These are phyloP conservation scores for Serendipita indica DNA, from an alignment of 768 basidiomycete genomes.

Conservation along the genomic window DNA sequence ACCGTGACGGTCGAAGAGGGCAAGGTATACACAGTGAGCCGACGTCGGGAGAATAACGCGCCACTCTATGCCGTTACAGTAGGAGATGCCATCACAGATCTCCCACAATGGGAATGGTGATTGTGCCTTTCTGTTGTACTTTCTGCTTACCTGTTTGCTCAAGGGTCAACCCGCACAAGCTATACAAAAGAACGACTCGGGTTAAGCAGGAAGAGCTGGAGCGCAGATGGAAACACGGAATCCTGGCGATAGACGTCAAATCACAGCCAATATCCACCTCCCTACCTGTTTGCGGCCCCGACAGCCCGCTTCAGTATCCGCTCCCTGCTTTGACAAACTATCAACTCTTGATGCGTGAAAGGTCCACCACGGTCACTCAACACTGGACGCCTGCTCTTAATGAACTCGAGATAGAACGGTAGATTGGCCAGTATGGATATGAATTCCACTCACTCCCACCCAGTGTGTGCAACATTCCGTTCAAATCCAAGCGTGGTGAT, in stretches of 20 bases:
- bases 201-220: too few species aligned
- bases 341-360: not conserved
- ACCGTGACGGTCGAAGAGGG: not conserved
- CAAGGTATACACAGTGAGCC: not conserved
- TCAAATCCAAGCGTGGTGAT: not conserved
- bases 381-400: not conserved
- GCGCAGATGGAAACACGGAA: too few species aligned
- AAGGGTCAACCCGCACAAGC: too few species aligned
- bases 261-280: conserved; percentile 23
- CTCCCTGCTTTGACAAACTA: not conserved
- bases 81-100: conserved; percentile 58
- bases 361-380: not conserved
- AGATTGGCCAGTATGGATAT: not conserved
- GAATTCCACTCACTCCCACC: not conserved
- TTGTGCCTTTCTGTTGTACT: conserved; percentile 13
- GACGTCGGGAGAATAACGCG: conserved; percentile 20
- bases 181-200: too few species aligned
- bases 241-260: conserved; percentile 22
- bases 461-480: not conserved
- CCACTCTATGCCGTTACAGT: conserved; percentile 45
- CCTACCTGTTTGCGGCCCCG: not conserved
- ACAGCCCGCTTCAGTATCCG: not conserved
- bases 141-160: too few species aligned
- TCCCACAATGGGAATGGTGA: conserved; percentile 63
- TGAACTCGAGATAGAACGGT: not conserved